Base-by-base conservation (phyloP, 805 yeast genomes). In the Kodamaea neixiangensis region DNA sequence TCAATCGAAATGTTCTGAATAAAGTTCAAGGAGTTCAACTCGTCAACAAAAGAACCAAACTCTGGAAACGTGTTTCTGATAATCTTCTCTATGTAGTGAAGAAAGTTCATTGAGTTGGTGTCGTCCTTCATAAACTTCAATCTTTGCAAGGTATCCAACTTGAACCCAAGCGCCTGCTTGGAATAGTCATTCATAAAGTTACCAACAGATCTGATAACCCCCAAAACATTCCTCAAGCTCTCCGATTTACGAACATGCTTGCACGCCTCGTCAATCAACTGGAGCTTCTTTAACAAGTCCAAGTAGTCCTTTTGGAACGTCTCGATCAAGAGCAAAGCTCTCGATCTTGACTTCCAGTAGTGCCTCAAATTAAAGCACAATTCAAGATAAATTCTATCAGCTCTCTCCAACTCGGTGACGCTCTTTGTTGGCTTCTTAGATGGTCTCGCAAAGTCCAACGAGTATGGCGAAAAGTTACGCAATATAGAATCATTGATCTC, bases 151-250 rank as follows among this genome's bases (percentile, higher is more conserved):
- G 97, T 89, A 42, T 89, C 86, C 53, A 94, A 73, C 61, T 87
- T 87, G 77, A 96, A 96, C 2, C 99, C 99, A 57, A 81, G 79
- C 1, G 97, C 98, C 65, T 91, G 96, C 60, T 91, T 92, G 2
- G 89, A 77, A n/a, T 83, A 75, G 61, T 91, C 97, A 65, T 96
- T 94, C 99, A 94, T 94, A 66, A 85, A 93, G 66, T 94, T 94
- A 52, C 99, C 99, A 46, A 94, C 94, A 3, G 92, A 85, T 55
- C 92, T 74, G 54, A 94, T 93, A 44, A 94, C 82, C 50, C 89
- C 91, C 61, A 96, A 79, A 13, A 94, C 83, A 49, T 82, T 79
- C 54, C 83, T 80, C 62, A 96, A 76, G 47, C 83, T 81, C 14
- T 79, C 80, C 1, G 97, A 89, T 20, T 78, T 74, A 54, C 80